Evolutionary conservation across 768 basidiomycete species (phyloP).

Genomic region (Daedaleopsis nitida): DNA sequence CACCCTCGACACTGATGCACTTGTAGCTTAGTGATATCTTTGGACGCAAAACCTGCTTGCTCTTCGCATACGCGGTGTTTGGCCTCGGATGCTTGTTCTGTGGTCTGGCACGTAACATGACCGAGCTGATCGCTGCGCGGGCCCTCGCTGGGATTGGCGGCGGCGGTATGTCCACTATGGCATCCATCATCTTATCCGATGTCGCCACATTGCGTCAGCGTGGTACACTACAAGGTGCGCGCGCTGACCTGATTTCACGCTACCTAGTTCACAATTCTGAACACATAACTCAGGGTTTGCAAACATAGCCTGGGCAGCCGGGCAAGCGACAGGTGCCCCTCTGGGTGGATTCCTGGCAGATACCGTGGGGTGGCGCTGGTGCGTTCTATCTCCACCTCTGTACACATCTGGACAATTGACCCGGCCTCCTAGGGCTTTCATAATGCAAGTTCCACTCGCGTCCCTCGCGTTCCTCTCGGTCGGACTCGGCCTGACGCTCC

Average conservation of each 20-base stretch:
- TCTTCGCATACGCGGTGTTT: conserved; percentile 57
- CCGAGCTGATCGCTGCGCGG: conserved; percentile 52
- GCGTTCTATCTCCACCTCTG: background rate
- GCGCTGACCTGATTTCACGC: background rate
- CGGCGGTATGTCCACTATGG: conserved; percentile 62
- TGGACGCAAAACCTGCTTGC: conserved; percentile 57
- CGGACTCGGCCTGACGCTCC: conserved; percentile 55
- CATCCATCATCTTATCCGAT: conserved; percentile 68
- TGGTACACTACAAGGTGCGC: conserved; percentile 69
- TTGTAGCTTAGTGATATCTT: conserved; percentile 56
- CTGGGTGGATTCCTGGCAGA: conserved; percentile 65
- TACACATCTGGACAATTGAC: background rate
- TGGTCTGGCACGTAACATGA: conserved; percentile 56
- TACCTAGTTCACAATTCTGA: no score
- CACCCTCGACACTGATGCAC: background rate
- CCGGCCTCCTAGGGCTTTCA: conserved; percentile 47
- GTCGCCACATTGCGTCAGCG: conserved; percentile 61
- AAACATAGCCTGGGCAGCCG: conserved; percentile 61
- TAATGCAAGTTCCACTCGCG: conserved; percentile 60
- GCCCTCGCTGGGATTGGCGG: conserved; percentile 63
- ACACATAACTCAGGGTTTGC: conserved; percentile 42
- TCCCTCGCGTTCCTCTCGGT: conserved; percentile 56
- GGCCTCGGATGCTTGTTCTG: conserved; percentile 55
- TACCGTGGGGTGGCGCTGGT: conserved; percentile 71
- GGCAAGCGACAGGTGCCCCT: conserved; percentile 62